Base-by-base conservation (phyloP, 2,329 filamentous ascomycete species). In the Fonsecaea erecta region DNA sequence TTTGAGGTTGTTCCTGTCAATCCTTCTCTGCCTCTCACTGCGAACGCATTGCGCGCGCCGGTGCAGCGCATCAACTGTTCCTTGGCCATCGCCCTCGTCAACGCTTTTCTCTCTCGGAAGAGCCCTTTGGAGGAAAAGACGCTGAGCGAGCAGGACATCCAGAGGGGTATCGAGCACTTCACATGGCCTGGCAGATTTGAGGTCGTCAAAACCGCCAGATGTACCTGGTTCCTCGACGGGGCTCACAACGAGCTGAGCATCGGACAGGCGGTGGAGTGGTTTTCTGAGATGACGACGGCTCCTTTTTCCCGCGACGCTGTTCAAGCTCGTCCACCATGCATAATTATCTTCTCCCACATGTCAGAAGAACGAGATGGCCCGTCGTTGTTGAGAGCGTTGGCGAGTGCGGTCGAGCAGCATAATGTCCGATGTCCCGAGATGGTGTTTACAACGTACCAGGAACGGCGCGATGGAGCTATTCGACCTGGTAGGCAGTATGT, bases 1-100 rank as follows among this genome's bases (percentile, higher is more conserved):
- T 74, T 88, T 14, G 74, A 83, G 43, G 59, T 43, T 1, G 63
- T 58, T 30, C 32, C 21, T 9, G 48, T 55, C 35, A 28, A 48
- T 37, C 51, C 28, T 9, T 60, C 57, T 24, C 56, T 60, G 14
- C 52, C 57, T 52, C 18, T 16, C 21, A 16, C 52, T 52, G 18
- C 43, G 21, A 48, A 48, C 21, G 43, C n/a, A 8, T 24, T 48
- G 11, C 43, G 18, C n/a, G 53, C 48, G 48, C 58, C 11, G 28
- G 60, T 56, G n/a, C 60, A 62, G 26, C 26, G 43, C 18, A 55
- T 35, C 16, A 62, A 62, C 34, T 62, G 60, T 37, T 56, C 60
- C 26, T 18, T 62, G 18, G 60, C 60, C 40, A 30, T 62, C 14
- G 52, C 60, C 5, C 28, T 62, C 9, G 37, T 34, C 30, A 48